phyloP scores from a whole-genome alignment of 163 green algal genomes.

The Coccomyxa subellipsoidea region DNA sequence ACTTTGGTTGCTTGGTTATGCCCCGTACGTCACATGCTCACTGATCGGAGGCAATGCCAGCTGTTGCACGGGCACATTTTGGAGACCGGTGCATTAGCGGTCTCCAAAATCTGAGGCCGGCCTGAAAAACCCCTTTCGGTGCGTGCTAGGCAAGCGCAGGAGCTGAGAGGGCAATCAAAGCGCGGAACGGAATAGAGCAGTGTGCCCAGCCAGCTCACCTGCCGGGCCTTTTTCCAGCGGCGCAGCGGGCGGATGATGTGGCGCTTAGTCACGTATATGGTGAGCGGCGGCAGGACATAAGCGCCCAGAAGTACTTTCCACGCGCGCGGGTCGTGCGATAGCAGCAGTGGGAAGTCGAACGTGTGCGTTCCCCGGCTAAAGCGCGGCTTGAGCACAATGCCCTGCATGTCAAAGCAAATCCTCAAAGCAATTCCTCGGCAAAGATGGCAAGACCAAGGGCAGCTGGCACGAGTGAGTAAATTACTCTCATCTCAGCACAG shows the following conservation, averaged over 20 bases:
- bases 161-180: not conserved
- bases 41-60: no score
- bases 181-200: not conserved
- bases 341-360: constrained; percentile 69
- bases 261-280: constrained; percentile 18
- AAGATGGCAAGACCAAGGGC: not conserved
- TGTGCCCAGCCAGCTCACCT: constrained; percentile 17
- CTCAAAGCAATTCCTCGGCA: no score
- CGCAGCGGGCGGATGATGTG: constrained; percentile 51
- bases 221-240: constrained; percentile 22
- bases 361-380: constrained; percentile 51
- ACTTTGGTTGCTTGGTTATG: no score
- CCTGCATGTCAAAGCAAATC: no score
- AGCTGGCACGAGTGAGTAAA: no score
- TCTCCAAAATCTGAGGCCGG: no score
- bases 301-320: constrained; percentile 36
- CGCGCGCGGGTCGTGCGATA: constrained; percentile 36
- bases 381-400: constrained; percentile 48
- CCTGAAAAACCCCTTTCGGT: not conserved
- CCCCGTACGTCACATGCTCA: no score
- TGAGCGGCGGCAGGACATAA: constrained; percentile 55
- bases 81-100: no score
- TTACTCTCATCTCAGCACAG: no score
- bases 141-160: not conserved
- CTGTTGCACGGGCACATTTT: no score